These are phyloP conservation scores for Aspergillus fructus DNA, from an alignment of 2,329 filamentous ascomycete genomes.

Conservation along the genomic window DNA sequence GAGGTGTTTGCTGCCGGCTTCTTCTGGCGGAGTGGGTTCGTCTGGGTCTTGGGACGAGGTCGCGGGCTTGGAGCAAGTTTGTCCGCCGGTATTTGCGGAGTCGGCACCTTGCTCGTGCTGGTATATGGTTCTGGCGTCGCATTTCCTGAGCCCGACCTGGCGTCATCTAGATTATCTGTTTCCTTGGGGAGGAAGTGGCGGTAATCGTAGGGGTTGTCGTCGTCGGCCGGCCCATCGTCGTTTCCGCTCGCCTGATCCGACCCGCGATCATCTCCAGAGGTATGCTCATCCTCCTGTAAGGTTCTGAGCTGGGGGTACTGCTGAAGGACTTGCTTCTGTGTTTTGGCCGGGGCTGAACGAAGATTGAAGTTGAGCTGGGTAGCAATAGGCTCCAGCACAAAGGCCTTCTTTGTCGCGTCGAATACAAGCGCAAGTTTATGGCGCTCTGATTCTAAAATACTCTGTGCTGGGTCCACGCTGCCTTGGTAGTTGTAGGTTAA, in stretches of 20 bases:
- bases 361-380: conserved; percentile 89
- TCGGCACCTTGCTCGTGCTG: conserved; percentile 32
- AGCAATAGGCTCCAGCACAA: conserved; percentile 78
- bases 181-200: conserved; percentile 49
- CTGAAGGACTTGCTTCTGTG: conserved; percentile 63
- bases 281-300: conserved; percentile 36
- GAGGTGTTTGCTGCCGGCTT: conserved; percentile 23
- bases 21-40: conserved; percentile 35
- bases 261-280: conserved; percentile 33
- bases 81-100: conserved; percentile 32
- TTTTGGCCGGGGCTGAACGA: conserved; percentile 65
- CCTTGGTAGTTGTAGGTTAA: conserved; percentile 43
- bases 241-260: conserved; percentile 35
- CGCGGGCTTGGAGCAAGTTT: conserved; percentile 28
- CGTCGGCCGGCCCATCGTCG: conserved; percentile 45
- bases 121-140: conserved; percentile 38
- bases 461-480: conserved; percentile 37
- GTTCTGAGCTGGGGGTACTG: conserved; percentile 65
- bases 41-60: conserved; percentile 28
- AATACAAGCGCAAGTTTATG: conserved; percentile 63
- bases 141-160: conserved; percentile 34
- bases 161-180: conserved; percentile 37
- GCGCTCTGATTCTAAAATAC: conserved; percentile 28
- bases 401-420: conserved; percentile 70
- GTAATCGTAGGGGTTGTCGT: conserved; percentile 50